Base-by-base conservation (phyloP, 495 filamentous ascomycete species). In the Penicillium alfredii region DNA sequence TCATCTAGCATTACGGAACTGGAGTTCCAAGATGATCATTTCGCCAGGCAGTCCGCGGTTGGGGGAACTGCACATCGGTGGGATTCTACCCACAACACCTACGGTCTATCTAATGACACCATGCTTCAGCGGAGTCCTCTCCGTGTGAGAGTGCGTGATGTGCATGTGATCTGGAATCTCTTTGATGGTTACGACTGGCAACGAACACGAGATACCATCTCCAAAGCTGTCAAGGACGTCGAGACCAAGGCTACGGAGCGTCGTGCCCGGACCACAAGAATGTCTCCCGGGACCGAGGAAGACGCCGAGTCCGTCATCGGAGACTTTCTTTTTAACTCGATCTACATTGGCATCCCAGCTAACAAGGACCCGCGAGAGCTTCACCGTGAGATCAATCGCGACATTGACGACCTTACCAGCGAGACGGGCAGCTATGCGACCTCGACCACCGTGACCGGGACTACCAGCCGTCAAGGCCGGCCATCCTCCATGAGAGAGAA, bases 111-210 rank as follows among this genome's bases (percentile, higher is more conserved):
- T 6, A 79, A 83, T 40, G 73, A 80, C 21, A 55, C 63, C 7
- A 82, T 80, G 42, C 56, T 80, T n/a, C 69, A 68, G 18, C 61
- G 67, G 31, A 85, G 81, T 44, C 90, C 92, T 9, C 66, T 97
- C 14, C 77, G 78, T 40, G 67, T 97, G 6, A 74, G 77, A 20
- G 72, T 96, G 10, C 78, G 86, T 4, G 88, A 94, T 57, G 79
- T 93, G 9, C 86, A 97, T 55, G 66, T 95, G 30, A 94, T 97
- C 43, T 99, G 93, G 93, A 95, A 99, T 56, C 67, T 99, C 2
- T 94, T 88, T 56, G 93, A 99, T 63, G 93, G 93, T 4, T 99
- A 94, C 54, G 93, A 99, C 60, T 99, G 93, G 93, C 78, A 79
- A 47, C 69, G 76, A 18, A 97, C 92, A 0, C 68, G 89, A 30